Conservation (phyloP, 148 eudicot genomes). For the Rhododendron kiyosumense region DNA sequence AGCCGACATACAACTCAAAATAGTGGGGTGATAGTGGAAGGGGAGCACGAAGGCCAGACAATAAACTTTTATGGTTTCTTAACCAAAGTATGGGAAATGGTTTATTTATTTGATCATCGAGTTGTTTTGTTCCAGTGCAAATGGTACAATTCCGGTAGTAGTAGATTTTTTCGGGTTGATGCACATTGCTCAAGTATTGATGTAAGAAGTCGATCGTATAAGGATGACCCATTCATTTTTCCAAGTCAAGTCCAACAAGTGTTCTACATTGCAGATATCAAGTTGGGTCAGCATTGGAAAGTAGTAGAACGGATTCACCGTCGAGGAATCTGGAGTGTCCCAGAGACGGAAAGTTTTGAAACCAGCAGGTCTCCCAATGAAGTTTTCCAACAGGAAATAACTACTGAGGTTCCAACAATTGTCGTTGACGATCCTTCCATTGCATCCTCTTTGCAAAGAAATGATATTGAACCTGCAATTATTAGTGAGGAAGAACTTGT, state of each 20-base stretch:
- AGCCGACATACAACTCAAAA: neutral
- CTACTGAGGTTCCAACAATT: neutral
- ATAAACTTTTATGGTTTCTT: neutral
- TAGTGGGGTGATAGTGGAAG: constrained; percentile 1
- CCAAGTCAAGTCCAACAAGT: constrained; percentile 1
- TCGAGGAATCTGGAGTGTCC: neutral
- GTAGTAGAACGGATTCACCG: neutral
- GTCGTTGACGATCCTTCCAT: neutral
- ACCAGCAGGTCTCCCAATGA: neutral
- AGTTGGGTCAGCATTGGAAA: neutral
- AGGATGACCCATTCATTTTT: neutral
- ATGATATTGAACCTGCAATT: neutral
- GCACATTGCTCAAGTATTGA: too few relatives aligned
- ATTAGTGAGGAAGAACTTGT: neutral
- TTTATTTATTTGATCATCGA: neutral
- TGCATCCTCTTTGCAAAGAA: neutral
- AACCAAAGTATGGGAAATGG: neutral
- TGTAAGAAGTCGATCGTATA: neutral
- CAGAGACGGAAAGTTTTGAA: neutral
- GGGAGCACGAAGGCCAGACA: neutral
- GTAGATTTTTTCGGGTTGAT: too few relatives aligned
- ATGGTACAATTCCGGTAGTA: neutral
- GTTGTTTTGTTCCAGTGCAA: neutral
- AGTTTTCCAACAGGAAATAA: neutral
- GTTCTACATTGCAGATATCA: neutral